These are phyloP conservation scores for Pulveroboletus sp. DNA, from an alignment of 768 basidiomycete species.

Conservation along the genomic window DNA sequence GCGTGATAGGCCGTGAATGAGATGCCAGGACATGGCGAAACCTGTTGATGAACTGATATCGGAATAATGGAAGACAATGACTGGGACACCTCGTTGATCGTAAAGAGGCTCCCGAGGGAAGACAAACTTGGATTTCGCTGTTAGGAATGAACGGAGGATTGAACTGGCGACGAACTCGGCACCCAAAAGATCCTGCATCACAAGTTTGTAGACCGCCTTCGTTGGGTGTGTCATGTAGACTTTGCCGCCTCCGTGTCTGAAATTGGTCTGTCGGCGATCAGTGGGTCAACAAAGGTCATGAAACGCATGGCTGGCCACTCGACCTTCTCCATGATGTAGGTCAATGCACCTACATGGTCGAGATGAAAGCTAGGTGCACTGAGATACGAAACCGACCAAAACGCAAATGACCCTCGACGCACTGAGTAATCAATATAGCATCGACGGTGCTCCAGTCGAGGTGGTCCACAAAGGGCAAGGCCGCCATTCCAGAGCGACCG, in stretches of 20 bases:
- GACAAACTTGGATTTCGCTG: slow-evolving; percentile 41
- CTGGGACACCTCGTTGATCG: slow-evolving; percentile 72
- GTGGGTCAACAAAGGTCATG: neutral
- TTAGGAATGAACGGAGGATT: slow-evolving; percentile 1
- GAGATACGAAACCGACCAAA: neutral
- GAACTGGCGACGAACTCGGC: slow-evolving; percentile 60
- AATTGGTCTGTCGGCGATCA: slow-evolving; percentile 74
- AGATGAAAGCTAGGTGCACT: slow-evolving; percentile 74
- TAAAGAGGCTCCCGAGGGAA: slow-evolving; percentile 71
- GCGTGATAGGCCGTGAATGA: slow-evolving; percentile 96
- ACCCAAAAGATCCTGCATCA: slow-evolving; percentile 96
- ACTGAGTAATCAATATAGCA: slow-evolving; percentile 94
- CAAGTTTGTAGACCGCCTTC: slow-evolving; percentile 94
- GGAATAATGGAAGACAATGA: slow-evolving; percentile 82
- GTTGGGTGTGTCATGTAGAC: slow-evolving; percentile 99
- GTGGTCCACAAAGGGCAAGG: slow-evolving; percentile 92
- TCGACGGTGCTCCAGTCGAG: slow-evolving; percentile 97
- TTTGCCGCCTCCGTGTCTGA: slow-evolving; percentile 90
- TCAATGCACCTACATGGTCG: slow-evolving; percentile 93
- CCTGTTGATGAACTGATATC: slow-evolving; percentile 86
- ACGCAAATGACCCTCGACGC: slow-evolving; percentile 31
- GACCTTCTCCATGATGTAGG: slow-evolving; percentile 97
- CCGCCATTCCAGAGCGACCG: slow-evolving; percentile 89
- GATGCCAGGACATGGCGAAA: slow-evolving; percentile 85
- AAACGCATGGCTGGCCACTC: slow-evolving; percentile 2